A percentile compares a stretch with the other conserved stretches of the same genome.
phyloP scores from a whole-genome alignment of 1,139 yeast genomes.

The Lodderomyces pseudojiufengensis region DNA sequence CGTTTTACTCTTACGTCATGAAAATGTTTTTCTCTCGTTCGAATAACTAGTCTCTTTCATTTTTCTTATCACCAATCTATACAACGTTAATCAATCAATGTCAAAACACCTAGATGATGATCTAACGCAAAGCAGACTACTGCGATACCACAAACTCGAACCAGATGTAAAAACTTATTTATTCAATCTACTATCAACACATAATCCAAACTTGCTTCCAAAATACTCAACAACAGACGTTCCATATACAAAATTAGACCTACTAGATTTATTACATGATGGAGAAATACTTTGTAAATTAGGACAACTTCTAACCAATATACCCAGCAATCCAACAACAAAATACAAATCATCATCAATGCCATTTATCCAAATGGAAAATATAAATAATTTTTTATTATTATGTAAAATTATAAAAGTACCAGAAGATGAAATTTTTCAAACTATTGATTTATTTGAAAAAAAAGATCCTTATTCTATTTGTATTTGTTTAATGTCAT shows the following conservation, averaged over 20 bases:
- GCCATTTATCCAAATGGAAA: slow-evolving; percentile 91
- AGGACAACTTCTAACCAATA: slow-evolving; percentile 35
- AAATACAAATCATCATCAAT: slow-evolving; percentile 62
- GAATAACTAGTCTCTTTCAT: too few species aligned
- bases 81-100: background rate
- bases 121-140: slow-evolving; percentile 40
- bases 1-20: too few species aligned
- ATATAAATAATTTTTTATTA: slow-evolving; percentile 66
- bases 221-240: slow-evolving; percentile 8
- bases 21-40: too few species aligned
- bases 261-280: slow-evolving; percentile 52
- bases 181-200: slow-evolving; percentile 13
- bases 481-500: slow-evolving; percentile 65
- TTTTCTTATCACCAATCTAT: too few species aligned
- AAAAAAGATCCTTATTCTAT: slow-evolving; percentile 75
- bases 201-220: slow-evolving; percentile 11
- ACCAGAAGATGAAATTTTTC: slow-evolving; percentile 81
- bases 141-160: slow-evolving; percentile 47
- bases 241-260: slow-evolving; percentile 4
- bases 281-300: slow-evolving; percentile 62
- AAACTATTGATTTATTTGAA: slow-evolving; percentile 77
- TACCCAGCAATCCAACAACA: slow-evolving; percentile 23
- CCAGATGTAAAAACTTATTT: slow-evolving; percentile 53
- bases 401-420: slow-evolving; percentile 63
- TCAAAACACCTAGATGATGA: slow-evolving; percentile 53